These are phyloP conservation scores for Plasmodium berghei DNA, from an alignment of 169 alveolate species.

Conservation along the genomic window DNA sequence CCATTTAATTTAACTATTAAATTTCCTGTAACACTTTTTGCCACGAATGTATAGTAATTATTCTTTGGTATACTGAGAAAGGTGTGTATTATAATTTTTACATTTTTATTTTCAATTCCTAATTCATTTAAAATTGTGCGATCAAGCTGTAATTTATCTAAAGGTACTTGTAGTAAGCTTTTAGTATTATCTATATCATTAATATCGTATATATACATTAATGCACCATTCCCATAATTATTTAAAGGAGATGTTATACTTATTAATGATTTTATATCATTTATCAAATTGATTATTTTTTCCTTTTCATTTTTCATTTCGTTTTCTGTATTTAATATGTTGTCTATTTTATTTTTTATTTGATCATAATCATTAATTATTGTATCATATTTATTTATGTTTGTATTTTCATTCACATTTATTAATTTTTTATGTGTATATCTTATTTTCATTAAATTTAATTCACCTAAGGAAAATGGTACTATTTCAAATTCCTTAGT, in stretches of 20 bases:
- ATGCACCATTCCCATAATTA: constrained; percentile 72
- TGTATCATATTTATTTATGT: constrained; percentile 10
- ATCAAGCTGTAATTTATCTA: constrained; percentile 44
- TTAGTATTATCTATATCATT: constrained; percentile 25
- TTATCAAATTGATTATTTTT: constrained; percentile 39
- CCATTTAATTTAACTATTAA: constrained; percentile 41
- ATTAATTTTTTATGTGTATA: constrained; percentile 59
- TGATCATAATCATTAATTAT: constrained; percentile 30
- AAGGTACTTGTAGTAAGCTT: constrained; percentile 46
- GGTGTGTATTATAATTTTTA: constrained; percentile 63
- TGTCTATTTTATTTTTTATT: constrained; percentile 34
- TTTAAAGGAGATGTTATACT: constrained; percentile 44
- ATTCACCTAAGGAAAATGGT: constrained; percentile 30
- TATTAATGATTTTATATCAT: constrained; percentile 42
- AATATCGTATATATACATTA: constrained; percentile 65
- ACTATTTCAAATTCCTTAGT: constrained; percentile 48
- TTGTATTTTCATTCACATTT: constrained; percentile 39
- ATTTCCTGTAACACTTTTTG: constrained; percentile 38
- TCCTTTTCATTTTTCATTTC: constrained; percentile 66
- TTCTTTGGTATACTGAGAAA: constrained; percentile 43
- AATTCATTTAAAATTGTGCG: constrained; percentile 28
- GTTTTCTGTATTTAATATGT: constrained; percentile 33
- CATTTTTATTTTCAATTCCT: constrained; percentile 56
- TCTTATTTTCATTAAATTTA: constrained; percentile 71
- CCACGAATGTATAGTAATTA: constrained; percentile 38